These are phyloP conservation scores for Phaeosphaeriaceae sp. DNA, from an alignment of 2,329 filamentous ascomycete genomes.

Conservation along the genomic window DNA sequence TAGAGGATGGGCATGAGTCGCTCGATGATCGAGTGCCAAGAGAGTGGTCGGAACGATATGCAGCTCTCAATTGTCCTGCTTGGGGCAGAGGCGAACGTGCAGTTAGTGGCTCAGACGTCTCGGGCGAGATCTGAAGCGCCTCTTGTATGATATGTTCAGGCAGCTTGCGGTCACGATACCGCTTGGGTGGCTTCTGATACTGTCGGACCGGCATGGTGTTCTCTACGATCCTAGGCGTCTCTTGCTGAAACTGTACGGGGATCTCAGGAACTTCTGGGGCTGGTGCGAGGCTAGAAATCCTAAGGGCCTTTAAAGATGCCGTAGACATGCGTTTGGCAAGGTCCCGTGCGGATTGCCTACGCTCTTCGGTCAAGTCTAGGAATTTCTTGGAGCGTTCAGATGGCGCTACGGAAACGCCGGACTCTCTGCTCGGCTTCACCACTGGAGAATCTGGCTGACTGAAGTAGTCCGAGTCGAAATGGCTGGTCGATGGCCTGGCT, in stretches of 20 bases:
- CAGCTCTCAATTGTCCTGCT: background rate
- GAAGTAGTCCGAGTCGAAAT: constrained; percentile 49
- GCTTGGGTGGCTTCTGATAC: constrained; percentile 15
- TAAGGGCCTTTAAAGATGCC: constrained; percentile 33
- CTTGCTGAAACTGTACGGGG: constrained; percentile 11
- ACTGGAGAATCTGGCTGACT: constrained; percentile 45
- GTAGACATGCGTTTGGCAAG: constrained; percentile 42
- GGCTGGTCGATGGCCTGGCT: constrained; percentile 44
- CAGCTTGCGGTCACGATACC: constrained; percentile 10
- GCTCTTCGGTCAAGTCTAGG: constrained; percentile 34
- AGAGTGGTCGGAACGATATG: constrained; percentile 14
- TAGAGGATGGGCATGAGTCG: constrained; percentile 22
- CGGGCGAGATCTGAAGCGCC: constrained; percentile 15
- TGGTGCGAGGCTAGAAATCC: constrained; percentile 15
- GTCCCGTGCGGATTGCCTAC: constrained; percentile 32
- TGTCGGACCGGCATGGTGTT: constrained; percentile 10
- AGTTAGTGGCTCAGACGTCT: constrained; percentile 11
- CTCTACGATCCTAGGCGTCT: constrained; percentile 13
- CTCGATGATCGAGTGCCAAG: constrained; percentile 14
- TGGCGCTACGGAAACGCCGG: constrained; percentile 19
- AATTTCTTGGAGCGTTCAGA: constrained; percentile 43
- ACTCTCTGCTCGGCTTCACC: constrained; percentile 27
- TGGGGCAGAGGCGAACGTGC: constrained; percentile 22
- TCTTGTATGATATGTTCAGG: constrained; percentile 20
- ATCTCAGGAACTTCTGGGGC: constrained; percentile 26